Percentiles rank a stretch among this genome's conserved stretches.
phyloP scores from a whole-genome alignment of 371 early-diverging fungal species.

The Batrachochytrium dendrobatidis region DNA sequence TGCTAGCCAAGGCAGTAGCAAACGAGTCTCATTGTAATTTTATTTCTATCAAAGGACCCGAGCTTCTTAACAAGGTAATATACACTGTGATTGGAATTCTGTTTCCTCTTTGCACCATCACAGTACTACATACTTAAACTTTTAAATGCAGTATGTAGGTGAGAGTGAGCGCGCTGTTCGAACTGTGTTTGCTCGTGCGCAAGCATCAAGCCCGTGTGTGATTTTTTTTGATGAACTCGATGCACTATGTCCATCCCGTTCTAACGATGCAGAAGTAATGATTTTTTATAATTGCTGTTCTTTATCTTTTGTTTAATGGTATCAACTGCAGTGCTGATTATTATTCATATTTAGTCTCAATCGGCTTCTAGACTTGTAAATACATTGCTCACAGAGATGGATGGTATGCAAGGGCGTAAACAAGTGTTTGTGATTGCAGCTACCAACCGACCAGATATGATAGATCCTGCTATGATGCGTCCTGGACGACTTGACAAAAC shows the following conservation, averaged over 20 bases:
- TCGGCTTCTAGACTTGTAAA: constrained; percentile 95
- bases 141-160: constrained; percentile 82
- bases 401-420: constrained; percentile 90
- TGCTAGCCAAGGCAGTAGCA: constrained; percentile 98
- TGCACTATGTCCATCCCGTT: constrained; percentile 75
- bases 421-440: constrained; percentile 97
- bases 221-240: constrained; percentile 99
- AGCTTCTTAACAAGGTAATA: constrained; percentile 88
- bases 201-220: constrained; percentile 91
- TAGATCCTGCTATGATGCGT: constrained; percentile 98
- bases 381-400: constrained; percentile 95
- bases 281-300: neutral
- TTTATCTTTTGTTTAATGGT: constrained; percentile 39
- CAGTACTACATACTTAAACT: no score
- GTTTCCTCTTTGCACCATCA: neutral
- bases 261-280: constrained; percentile 65
- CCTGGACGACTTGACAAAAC: constrained; percentile 97
- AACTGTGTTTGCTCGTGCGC: constrained; percentile 95
- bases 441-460: constrained; percentile 98
- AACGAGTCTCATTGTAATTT: constrained; percentile 97
- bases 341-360: constrained; percentile 52
- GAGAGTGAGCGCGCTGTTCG: constrained; percentile 98
- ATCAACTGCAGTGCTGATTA: no score
- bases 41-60: constrained; percentile 98
- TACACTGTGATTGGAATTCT: neutral